A percentile compares a stretch with the other conserved stretches of the same genome.
Evolutionary conservation across 1,139 yeast genomes (phyloP).

Genomic region (Diutina rugosa): DNA sequence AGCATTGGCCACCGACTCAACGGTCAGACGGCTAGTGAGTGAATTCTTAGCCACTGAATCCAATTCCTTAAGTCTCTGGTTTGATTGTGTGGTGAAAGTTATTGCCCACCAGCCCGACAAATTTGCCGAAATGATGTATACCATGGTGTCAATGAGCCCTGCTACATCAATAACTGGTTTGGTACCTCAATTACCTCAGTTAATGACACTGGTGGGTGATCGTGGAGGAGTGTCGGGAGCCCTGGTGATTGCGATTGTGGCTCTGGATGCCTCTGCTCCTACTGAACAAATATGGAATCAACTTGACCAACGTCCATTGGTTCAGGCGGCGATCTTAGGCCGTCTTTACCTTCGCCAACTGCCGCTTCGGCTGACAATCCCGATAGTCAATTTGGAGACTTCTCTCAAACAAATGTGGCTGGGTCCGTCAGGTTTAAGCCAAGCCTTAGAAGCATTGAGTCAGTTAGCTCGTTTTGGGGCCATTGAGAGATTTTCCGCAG

Average conservation of each 20-base stretch:
- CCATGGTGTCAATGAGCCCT: constrained; percentile 18
- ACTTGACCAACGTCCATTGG: not conserved
- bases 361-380: not conserved
- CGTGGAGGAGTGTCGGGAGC: not conserved
- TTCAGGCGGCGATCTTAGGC: not conserved
- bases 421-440: constrained; percentile 5
- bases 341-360: not conserved
- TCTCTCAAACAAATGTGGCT: not conserved
- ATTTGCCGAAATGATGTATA: not conserved
- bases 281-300: not conserved
- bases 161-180: constrained; percentile 12
- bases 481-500: not conserved
- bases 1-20: constrained; percentile 50
- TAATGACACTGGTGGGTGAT: not conserved
- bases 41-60: constrained; percentile 12
- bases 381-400: not conserved
- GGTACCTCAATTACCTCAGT: not conserved
- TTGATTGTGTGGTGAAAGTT: constrained; percentile 12
- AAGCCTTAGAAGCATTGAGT: constrained; percentile 33
- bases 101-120: constrained; percentile 7
- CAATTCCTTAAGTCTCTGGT: constrained; percentile 14
- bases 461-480: constrained; percentile 54
- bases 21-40: constrained; percentile 28
- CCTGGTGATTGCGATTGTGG: not conserved
- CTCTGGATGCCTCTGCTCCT: not conserved